Evolutionary conservation across 2,329 filamentous ascomycete genomes (phyloP).

Genomic region (Geosmithia putterillii): DNA sequence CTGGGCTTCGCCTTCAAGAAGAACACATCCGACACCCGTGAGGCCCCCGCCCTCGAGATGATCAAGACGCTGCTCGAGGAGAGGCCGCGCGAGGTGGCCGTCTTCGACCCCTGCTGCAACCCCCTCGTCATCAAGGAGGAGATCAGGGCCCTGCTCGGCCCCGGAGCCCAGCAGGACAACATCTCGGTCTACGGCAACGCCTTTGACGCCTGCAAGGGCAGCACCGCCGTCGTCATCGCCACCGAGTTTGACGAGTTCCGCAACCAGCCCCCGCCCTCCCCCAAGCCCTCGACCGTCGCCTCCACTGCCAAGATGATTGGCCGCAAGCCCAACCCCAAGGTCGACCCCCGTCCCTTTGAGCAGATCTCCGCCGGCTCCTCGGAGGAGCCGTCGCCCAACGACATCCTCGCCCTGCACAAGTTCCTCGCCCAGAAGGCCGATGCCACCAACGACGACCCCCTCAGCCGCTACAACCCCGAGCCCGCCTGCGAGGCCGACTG

Average conservation of each 20-base stretch:
- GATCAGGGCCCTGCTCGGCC: constrained; percentile 30
- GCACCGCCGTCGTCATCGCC: constrained; percentile 39
- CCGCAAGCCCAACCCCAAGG: constrained; percentile 24
- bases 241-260: constrained; percentile 46
- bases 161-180: constrained; percentile 25
- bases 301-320: constrained; percentile 16
- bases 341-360: constrained; percentile 34
- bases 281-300: constrained; percentile 12
- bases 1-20: constrained; percentile 74
- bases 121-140: constrained; percentile 35
- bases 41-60: constrained; percentile 56
- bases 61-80: constrained; percentile 55
- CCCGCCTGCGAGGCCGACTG: constrained; percentile 32
- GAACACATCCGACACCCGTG: constrained; percentile 63
- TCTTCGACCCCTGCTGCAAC: constrained; percentile 56
- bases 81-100: constrained; percentile 47
- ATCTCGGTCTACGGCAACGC: constrained; percentile 34
- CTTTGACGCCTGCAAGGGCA: constrained; percentile 34
- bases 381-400: constrained; percentile 26
- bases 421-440: constrained; percentile 23
- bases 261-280: constrained; percentile 21
- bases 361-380: constrained; percentile 5
- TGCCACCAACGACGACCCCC: constrained; percentile 25
- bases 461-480: constrained; percentile 29
- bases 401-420: constrained; percentile 35